Evolutionary conservation across 208 protist genomes (phyloP).

Genomic region (Phytomonas sp.): DNA sequence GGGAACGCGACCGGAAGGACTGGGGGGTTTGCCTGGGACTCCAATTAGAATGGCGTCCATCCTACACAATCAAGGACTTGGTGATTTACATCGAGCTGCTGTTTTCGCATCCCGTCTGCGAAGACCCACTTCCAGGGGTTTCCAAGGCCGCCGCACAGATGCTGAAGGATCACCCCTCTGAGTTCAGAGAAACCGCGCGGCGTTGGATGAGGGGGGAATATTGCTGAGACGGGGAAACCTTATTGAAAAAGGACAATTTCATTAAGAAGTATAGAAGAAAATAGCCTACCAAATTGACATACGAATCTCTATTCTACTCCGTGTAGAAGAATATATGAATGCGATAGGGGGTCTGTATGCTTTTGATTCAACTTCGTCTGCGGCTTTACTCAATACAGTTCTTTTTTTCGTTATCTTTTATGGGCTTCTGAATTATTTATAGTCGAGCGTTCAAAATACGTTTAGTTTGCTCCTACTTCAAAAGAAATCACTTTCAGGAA

Average conservation of each 20-base stretch:
- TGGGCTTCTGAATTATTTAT: not conserved
- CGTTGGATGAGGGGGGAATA: slow-evolving; percentile 55
- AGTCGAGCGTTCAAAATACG: not conserved
- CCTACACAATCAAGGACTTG: slow-evolving; percentile 57
- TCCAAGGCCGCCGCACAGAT: slow-evolving; percentile 56
- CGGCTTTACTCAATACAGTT: not conserved
- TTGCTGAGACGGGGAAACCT: not conserved
- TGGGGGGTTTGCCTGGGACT: slow-evolving; percentile 86
- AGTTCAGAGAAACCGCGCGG: slow-evolving; percentile 37
- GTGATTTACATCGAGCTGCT: slow-evolving; percentile 75
- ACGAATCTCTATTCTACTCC: not conserved
- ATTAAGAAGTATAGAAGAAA: not conserved
- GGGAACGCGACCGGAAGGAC: slow-evolving; percentile 40
- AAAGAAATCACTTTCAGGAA: not conserved
- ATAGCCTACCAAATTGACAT: not conserved
- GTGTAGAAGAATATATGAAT: not conserved
- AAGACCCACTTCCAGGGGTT: slow-evolving; percentile 72
- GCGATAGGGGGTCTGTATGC: not conserved
- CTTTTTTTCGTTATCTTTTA: not conserved
- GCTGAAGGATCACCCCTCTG: slow-evolving; percentile 37
- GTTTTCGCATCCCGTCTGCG: slow-evolving; percentile 67
- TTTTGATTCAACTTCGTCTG: not conserved
- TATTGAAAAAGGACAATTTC: too few species aligned
- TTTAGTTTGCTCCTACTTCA: not conserved
- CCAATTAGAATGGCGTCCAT: slow-evolving; percentile 71